phyloP scores from a whole-genome alignment of 371 early-diverging fungal genomes.

The Mucor saturninus region DNA sequence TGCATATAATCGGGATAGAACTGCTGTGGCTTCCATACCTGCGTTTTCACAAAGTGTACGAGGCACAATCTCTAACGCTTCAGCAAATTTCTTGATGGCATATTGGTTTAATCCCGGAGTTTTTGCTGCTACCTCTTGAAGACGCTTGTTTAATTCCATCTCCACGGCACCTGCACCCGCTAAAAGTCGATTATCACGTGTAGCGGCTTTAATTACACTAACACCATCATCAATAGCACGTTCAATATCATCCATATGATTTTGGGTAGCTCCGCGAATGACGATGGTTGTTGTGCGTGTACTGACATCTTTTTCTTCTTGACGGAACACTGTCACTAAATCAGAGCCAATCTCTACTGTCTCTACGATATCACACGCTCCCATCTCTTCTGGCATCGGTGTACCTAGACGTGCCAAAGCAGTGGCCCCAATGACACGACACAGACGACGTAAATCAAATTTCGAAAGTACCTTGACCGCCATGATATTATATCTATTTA shows the following conservation, averaged over 20 bases:
- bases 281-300: slow-evolving; percentile 95
- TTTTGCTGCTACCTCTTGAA: slow-evolving; percentile 76
- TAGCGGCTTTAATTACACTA: slow-evolving; percentile 93
- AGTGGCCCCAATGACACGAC: slow-evolving; percentile 93
- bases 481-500: slow-evolving; percentile 90
- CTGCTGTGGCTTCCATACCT: slow-evolving; percentile 94
- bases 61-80: slow-evolving; percentile 95
- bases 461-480: slow-evolving; percentile 94
- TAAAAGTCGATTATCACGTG: slow-evolving; percentile 86
- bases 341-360: slow-evolving; percentile 97
- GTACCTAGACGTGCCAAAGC: slow-evolving; percentile 92
- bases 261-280: slow-evolving; percentile 97
- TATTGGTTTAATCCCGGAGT: slow-evolving; percentile 96
- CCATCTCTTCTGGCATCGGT: slow-evolving; percentile 97
- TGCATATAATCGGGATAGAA: slow-evolving; percentile 91
- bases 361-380: slow-evolving; percentile 94
- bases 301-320: slow-evolving; percentile 67
- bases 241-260: slow-evolving; percentile 97
- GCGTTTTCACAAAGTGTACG: slow-evolving; percentile 96
- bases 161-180: slow-evolving; percentile 97
- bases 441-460: slow-evolving; percentile 94
- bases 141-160: slow-evolving; percentile 87
- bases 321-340: slow-evolving; percentile 95
- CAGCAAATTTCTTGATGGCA: slow-evolving; percentile 95
- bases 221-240: slow-evolving; percentile 98